Evolutionary conservation across 257 asterid species (phyloP), one percentile per base, ranked within the genome.

Genomic region (Nicotiana knightiana): DNA sequence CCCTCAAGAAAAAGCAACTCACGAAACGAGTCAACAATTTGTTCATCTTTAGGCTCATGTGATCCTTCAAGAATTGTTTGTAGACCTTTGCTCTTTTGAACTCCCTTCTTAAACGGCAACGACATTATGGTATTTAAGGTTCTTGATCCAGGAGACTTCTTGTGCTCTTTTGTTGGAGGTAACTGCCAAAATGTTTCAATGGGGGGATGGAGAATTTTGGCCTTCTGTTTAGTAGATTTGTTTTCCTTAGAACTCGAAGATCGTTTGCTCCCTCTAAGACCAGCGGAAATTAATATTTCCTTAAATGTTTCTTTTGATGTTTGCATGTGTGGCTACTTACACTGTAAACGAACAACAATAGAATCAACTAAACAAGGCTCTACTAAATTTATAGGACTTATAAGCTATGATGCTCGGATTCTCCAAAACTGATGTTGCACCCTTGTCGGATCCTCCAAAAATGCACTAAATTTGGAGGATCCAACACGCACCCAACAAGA

Each of bases 151-250:
- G 9, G 18, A 33, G 83, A 55, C 18, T 13, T 73, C 58, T 79
- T 81, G 8, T 64, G n/a, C 83, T 86, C 86, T 46, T 84, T 73
- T 11, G 32, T 6, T 48, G 89, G 87, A 35, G 83, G 85, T 37
- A 88, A 81, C 30, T 85, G 90, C 95, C 93, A 91, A 84, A 86
- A 80, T 32, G 82, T 84, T 81, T 92, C 97, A 57, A 90, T 88
- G 0, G 92, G 92, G 39, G 91, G 97, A 78, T 87, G 89, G 12
- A 84, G 9, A 16, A 70, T 51, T 77, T 79, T 87, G 46, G 85
- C 71, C 82, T 62, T 86, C 66, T 55, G 66, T 80, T 80, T 88
- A 33, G 75, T 55, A 67, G 66, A 77, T 57, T 82, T 46, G 65
- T 86, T 71, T 65, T 84, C 86, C 67, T 35, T 81, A 6, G 77